Evolutionary conservation across 768 basidiomycete genomes (phyloP), one percentile per base, ranked within the genome.

Genomic region (Boletellus sp.): DNA sequence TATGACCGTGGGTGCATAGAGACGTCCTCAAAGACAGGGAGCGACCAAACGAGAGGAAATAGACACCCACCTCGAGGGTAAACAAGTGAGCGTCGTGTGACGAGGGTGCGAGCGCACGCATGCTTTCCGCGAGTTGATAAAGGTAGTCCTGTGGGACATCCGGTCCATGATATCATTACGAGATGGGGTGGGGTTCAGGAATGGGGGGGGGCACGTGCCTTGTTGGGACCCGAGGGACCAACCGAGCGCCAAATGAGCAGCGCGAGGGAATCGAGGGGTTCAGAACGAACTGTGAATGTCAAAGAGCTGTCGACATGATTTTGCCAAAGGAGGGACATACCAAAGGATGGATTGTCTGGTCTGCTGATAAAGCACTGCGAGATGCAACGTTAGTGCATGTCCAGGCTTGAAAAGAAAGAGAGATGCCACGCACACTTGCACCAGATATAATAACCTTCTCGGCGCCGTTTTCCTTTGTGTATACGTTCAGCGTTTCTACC

Each of bases 211-310:
- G 19, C 19, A 26, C 24, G 16, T 40, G 86, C 91, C 73, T 91
- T 93, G 71, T 96, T 96, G 2, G 74, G 77, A 1, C 93, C 93
- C 0, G 92, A 94, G 1, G 92, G 91, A 1, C 92, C 93, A 0
- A 80, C 75, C 0, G 86, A 81, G 19, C 68, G 65, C 76, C 82
- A 85, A 44, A 96, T 94, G 4, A 72, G 72, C 35, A 77, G 61
- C 0, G 90, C 81, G 3, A 93, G 78, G 4, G 58, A 45, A 41
- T 82, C 78, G 17, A 90, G 68, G 0, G 85, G 82, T 64, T 93
- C 88, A 8, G 85, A 84, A 5, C 90, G 91, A 37, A 90, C 92
- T 93, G 12, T 28, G 28, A 42, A 10, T 28, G 16, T 28, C 28
- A 28, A 28, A 28, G 11, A 8, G 39, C 36, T 36, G 52, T 28